phyloP scores from a whole-genome alignment of 2,329 filamentous ascomycete genomes.

The Cladosporium oxysporum region DNA sequence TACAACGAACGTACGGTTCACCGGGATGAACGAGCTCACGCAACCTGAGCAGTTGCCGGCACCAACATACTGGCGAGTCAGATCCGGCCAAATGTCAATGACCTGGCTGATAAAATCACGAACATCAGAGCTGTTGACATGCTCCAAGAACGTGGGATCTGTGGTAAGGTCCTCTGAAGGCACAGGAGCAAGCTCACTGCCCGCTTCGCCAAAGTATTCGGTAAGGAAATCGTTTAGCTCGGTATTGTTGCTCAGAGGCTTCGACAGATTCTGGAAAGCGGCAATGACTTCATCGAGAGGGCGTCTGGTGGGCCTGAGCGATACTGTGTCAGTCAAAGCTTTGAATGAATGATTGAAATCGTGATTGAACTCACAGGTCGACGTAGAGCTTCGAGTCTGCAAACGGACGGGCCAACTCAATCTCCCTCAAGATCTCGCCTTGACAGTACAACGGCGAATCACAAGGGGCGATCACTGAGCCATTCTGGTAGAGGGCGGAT shows the following conservation, averaged over 20 bases:
- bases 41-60: conserved; percentile 59
- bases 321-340: conserved; percentile 2
- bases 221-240: conserved; percentile 63
- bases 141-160: conserved; percentile 59
- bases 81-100: conserved; percentile 68
- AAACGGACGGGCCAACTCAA: conserved; percentile 66
- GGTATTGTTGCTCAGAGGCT: conserved; percentile 64
- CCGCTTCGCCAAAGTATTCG: conserved; percentile 64
- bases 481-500: conserved; percentile 59
- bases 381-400: conserved; percentile 71
- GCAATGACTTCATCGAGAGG: conserved; percentile 62
- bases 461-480: conserved; percentile 63
- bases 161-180: conserved; percentile 54
- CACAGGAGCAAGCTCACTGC: conserved; percentile 62
- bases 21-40: conserved; percentile 64
- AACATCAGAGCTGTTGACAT: conserved; percentile 59
- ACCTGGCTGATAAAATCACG: conserved; percentile 63
- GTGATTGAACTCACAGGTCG: conserved; percentile 43
- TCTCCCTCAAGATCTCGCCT: conserved; percentile 62
- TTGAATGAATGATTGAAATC: neutral
- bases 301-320: conserved; percentile 59
- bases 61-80: conserved; percentile 62
- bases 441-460: conserved; percentile 69
- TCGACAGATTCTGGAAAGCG: conserved; percentile 60
- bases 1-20: conserved; percentile 70